Percentiles rank a stretch among this genome's conserved stretches.
These are phyloP conservation scores for Melanomma pulvis-pyrius DNA, from an alignment of 495 filamentous ascomycete genomes.

Conservation along the genomic window DNA sequence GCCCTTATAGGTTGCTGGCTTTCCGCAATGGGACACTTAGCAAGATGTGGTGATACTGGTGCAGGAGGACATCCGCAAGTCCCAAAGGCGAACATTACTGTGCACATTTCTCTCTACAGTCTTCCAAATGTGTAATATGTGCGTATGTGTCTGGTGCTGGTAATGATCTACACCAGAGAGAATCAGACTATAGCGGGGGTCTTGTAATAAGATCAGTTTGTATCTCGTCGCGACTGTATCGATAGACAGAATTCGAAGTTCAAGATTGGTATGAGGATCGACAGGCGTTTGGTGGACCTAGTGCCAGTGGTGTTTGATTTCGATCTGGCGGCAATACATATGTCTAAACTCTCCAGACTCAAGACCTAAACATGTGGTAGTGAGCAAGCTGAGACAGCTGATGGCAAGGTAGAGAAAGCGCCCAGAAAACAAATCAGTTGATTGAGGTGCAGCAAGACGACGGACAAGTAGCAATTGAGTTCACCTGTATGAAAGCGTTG, in stretches of 20 bases:
- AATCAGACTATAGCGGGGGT: neutral
- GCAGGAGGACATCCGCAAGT: constrained; percentile 33
- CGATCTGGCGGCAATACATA: neutral
- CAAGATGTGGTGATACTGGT: constrained; percentile 15
- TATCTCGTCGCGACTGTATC: neutral
- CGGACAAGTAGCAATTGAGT: neutral
- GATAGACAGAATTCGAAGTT: neutral
- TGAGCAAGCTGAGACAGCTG: neutral
- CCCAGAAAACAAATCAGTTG: neutral
- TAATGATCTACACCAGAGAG: neutral
- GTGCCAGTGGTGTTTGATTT: constrained; percentile 3
- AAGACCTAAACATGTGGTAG: neutral
- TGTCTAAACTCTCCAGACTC: neutral
- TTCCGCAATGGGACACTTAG: constrained; percentile 7
- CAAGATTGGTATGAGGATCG: neutral
- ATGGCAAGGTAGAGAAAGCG: constrained; percentile 2
- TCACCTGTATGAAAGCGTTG: neutral
- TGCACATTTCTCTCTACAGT: constrained; percentile 15
- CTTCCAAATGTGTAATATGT: neutral
- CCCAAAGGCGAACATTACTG: constrained; percentile 10
- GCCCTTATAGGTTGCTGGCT: neutral
- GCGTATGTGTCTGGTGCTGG: neutral
- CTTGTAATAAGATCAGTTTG: neutral
- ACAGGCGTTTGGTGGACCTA: neutral
- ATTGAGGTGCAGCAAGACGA: constrained; percentile 1